Evolutionary conservation across 192 early-diverging fungal genomes (phyloP).

Genomic region (Jimgerdemannia flammicorona): DNA sequence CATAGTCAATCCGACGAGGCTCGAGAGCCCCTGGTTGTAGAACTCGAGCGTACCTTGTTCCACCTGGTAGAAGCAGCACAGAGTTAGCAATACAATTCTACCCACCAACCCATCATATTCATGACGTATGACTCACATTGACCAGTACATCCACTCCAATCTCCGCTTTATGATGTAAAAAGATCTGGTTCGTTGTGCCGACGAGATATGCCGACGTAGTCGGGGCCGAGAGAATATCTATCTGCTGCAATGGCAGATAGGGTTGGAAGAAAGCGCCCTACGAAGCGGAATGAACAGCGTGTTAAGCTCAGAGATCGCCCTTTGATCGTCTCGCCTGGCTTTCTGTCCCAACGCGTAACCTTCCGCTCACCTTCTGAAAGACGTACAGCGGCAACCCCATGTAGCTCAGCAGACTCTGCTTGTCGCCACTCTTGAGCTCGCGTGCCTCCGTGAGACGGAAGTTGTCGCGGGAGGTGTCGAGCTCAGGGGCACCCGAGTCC

Average conservation of each 20-base stretch:
- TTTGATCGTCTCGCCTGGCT: too few relatives aligned
- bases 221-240: constrained; percentile 66
- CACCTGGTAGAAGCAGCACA: constrained; percentile 31
- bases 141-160: constrained; percentile 71
- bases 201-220: constrained; percentile 68
- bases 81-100: background rate
- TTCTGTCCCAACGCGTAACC: background rate
- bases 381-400: constrained; percentile 57
- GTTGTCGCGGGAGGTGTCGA: constrained; percentile 27
- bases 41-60: constrained; percentile 73
- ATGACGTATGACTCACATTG: constrained; percentile 44
- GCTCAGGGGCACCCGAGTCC: constrained; percentile 42
- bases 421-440: constrained; percentile 33
- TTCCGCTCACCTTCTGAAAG: constrained; percentile 51
- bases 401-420: constrained; percentile 41
- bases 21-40: constrained; percentile 53
- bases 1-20: constrained; percentile 51
- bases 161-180: constrained; percentile 64
- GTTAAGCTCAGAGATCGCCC: background rate
- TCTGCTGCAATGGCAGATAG: constrained; percentile 80
- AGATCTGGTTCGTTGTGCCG: constrained; percentile 78
- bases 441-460: constrained; percentile 17
- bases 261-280: constrained; percentile 79
- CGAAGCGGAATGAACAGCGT: background rate
- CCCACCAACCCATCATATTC: background rate